phyloP scores from a whole-genome alignment of 1,284 basidiomycete species.

The Pterula multifida region DNA sequence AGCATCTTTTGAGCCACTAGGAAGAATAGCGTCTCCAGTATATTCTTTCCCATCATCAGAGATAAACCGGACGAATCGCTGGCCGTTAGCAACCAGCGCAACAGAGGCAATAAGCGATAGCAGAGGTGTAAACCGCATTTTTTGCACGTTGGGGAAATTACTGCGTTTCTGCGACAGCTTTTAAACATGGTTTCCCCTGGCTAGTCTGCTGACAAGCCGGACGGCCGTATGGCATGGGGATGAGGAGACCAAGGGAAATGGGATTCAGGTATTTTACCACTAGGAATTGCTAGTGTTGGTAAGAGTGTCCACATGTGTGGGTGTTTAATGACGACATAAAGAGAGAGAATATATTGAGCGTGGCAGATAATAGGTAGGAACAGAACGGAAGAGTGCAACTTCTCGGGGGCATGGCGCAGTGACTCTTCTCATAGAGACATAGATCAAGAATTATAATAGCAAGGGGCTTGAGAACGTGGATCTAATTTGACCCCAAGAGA shows the following conservation, averaged over 20 bases:
- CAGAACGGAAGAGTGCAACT: background rate
- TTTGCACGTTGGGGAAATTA: background rate
- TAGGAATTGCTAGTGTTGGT: too few relatives aligned
- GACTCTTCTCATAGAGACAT: too few relatives aligned
- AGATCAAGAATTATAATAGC: too few relatives aligned
- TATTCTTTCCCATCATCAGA: constrained; percentile 25
- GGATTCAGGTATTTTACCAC: too few relatives aligned
- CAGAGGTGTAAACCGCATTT: constrained; percentile 7
- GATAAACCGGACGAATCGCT: constrained; percentile 30
- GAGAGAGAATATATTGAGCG: background rate
- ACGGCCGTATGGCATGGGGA: background rate
- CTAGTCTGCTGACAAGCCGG: background rate
- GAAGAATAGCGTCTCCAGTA: constrained; percentile 27
- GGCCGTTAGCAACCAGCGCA: constrained; percentile 16
- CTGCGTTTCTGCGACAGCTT: background rate
- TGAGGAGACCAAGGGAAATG: background rate
- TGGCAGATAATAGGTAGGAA: background rate
- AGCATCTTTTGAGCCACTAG: constrained; percentile 19
- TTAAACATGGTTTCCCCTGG: too few relatives aligned
- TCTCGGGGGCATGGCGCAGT: too few relatives aligned
- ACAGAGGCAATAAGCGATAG: constrained; percentile 9
- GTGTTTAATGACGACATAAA: background rate
- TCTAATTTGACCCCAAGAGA: too few relatives aligned
- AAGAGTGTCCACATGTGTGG: background rate
- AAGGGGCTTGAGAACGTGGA: too few relatives aligned